phyloP scores from a whole-genome alignment of 768 basidiomycete species.

The Lyophyllum atratum region DNA sequence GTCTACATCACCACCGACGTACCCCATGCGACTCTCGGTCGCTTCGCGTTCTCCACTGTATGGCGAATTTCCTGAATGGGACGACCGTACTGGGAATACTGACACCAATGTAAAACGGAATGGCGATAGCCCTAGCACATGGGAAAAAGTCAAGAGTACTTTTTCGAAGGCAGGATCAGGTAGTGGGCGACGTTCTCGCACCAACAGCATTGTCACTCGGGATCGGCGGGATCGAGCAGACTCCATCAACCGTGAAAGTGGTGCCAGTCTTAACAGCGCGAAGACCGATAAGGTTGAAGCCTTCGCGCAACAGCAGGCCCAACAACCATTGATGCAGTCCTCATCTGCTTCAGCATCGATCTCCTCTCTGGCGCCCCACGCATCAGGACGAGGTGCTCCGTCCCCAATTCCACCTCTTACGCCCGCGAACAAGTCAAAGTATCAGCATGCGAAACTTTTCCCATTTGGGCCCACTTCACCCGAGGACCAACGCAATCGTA shows the following conservation, averaged over 20 bases:
- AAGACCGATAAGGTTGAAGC: conserved; percentile 57
- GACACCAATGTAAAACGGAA: conserved; percentile 57
- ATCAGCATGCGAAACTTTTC: conserved; percentile 78
- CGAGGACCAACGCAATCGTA: conserved; percentile 69
- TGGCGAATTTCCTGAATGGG: conserved; percentile 51
- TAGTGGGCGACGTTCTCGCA: conserved; percentile 74
- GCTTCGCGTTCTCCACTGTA: conserved; percentile 61
- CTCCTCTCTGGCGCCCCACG: conserved; percentile 59
- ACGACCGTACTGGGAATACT: conserved; percentile 41
- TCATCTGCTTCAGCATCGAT: conserved; percentile 75
- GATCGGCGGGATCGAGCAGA: conserved; percentile 71
- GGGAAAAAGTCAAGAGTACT: conserved; percentile 73
- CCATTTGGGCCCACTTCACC: conserved; percentile 80
- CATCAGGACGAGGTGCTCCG: conserved; percentile 54
- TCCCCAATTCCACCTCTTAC: conserved; percentile 83
- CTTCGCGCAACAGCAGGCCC: conserved; percentile 40
- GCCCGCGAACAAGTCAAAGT: conserved; percentile 69
- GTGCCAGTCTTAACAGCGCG: conserved; percentile 64
- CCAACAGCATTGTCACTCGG: conserved; percentile 72
- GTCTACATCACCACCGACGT: conserved; percentile 54
- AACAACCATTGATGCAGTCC: conserved; percentile 50
- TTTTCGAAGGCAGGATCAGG: conserved; percentile 68
- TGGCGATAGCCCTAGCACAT: conserved; percentile 57
- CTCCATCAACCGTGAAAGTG: conserved; percentile 76
- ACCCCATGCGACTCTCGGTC: conserved; percentile 62